Conservation (phyloP, 192 early-diverging fungal species). For the Coemansia sp. region DNA sequence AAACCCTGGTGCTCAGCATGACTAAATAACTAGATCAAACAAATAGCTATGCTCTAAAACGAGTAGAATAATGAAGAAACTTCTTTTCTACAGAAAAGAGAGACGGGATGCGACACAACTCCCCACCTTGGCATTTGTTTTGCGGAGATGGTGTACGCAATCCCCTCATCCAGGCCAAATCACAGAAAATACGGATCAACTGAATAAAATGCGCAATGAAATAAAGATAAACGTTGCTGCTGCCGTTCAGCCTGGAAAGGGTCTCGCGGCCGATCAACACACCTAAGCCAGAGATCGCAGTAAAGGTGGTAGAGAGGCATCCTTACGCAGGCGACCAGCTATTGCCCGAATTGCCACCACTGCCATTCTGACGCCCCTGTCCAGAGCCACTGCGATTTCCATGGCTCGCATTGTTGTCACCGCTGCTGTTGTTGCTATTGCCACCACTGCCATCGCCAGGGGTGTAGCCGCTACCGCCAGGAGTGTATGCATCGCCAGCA, state of each 20-base stretch:
- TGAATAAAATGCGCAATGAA: constrained; percentile 1
- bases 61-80: too few species aligned
- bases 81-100: background rate
- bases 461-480: background rate
- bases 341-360: constrained; percentile 13
- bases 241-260: background rate
- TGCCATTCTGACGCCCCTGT: constrained; percentile 15
- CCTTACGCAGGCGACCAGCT: constrained; percentile 50
- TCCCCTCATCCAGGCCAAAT: background rate
- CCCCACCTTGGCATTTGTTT: background rate
- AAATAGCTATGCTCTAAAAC: background rate
- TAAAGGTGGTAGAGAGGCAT: background rate
- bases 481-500: constrained; percentile 5
- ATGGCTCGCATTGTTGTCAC: constrained; percentile 7
- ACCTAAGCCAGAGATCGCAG: background rate
- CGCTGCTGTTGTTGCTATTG: constrained; percentile 9
- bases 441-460: constrained; percentile 1
- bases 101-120: background rate
- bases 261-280: background rate
- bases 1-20: constrained; percentile 17
- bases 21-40: background rate
- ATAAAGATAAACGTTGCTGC: background rate
- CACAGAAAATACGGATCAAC: background rate
- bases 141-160: background rate
- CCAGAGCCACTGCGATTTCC: constrained; percentile 9